These are phyloP conservation scores for Colletotrichum sp. DNA, from an alignment of 2,329 filamentous ascomycete genomes.

Conservation along the genomic window DNA sequence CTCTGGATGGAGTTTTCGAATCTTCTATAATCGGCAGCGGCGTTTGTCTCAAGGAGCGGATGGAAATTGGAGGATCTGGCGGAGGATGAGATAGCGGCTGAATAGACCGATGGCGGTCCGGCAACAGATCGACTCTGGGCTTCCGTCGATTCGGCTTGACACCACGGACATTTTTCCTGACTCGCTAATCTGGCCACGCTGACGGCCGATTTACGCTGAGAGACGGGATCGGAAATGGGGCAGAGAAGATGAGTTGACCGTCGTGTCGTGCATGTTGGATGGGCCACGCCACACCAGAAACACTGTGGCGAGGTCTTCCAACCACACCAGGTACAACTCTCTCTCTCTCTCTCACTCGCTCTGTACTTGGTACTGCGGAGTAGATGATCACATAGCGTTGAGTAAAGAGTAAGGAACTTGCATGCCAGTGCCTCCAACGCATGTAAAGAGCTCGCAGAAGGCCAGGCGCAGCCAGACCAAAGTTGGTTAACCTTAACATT, in stretches of 20 bases:
- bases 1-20: neutral
- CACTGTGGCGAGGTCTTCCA: neutral
- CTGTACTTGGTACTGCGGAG: neutral
- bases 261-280: conserved; percentile 2
- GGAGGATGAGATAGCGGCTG: conserved; percentile 3
- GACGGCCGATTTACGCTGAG: neutral
- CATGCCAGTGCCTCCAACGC: neutral
- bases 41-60: conserved; percentile 6
- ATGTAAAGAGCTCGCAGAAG: neutral
- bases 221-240: neutral
- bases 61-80: conserved; percentile 19
- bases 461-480: conserved; percentile 13
- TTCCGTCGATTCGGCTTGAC: neutral
- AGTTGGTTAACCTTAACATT: conserved; percentile 20
- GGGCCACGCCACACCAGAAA: neutral
- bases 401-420: neutral
- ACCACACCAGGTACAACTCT: neutral
- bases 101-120: conserved; percentile 2
- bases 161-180: conserved; percentile 7
- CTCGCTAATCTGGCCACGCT: conserved; percentile 4
- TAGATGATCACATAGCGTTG: neutral
- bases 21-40: conserved; percentile 4
- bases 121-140: neutral
- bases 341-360: neutral
- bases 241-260: conserved; percentile 6